Evolutionary conservation across 1,139 yeast species (phyloP).

Genomic region (Saccharomyces hybrid): DNA sequence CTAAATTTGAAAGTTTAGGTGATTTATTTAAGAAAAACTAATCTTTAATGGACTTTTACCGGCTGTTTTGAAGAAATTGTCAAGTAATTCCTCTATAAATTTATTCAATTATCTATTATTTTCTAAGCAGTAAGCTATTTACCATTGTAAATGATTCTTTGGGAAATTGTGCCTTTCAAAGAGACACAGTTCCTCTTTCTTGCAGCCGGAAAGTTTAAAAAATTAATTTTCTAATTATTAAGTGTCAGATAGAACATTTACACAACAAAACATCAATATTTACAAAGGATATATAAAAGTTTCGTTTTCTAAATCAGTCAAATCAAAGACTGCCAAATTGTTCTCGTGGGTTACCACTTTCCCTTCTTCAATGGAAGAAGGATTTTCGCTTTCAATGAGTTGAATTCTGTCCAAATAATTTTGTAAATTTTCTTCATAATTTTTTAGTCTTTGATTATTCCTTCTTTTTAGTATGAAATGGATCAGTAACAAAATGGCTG

Average conservation of each 20-base stretch:
- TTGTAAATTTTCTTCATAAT: constrained; percentile 5
- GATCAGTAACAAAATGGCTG: constrained; percentile 35
- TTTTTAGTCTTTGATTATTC: constrained; percentile 32
- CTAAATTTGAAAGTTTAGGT: background rate
- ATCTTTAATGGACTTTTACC: too few relatives aligned
- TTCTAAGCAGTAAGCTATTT: background rate
- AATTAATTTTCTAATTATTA: background rate
- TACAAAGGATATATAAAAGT: constrained; percentile 39
- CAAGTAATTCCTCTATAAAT: background rate
- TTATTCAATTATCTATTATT: too few relatives aligned
- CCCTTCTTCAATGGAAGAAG: constrained; percentile 30
- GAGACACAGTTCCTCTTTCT: background rate
- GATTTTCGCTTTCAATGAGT: constrained; percentile 31
- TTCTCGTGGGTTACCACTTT: background rate
- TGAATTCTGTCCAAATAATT: constrained; percentile 17
- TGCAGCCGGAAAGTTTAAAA: background rate
- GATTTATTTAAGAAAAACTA: too few relatives aligned
- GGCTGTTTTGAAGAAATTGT: background rate
- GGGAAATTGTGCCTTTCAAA: background rate
- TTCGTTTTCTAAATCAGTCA: constrained; percentile 43
- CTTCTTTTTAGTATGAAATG: constrained; percentile 36
- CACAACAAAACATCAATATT: background rate
- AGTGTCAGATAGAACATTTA: background rate
- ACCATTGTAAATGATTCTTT: too few relatives aligned
- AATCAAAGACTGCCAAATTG: constrained; percentile 35